Conservation (phyloP, 75 land plant species). For the Ceratopteris richardii region DNA sequence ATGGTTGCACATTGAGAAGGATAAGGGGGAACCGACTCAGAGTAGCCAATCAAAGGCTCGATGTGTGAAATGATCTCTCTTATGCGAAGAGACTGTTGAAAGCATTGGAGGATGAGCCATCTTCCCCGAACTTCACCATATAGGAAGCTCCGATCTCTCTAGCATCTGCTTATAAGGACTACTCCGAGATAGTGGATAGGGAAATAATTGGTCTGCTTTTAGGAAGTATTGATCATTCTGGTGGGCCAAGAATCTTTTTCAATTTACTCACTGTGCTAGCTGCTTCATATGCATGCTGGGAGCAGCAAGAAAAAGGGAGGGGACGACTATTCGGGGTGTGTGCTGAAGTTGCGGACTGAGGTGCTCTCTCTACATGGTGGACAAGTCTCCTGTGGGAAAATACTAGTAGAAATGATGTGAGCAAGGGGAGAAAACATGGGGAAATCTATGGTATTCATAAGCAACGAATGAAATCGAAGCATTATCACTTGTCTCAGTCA, state of each 20-base stretch:
- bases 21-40: no score
- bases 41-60: no score
- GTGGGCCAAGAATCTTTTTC: conserved; percentile 76
- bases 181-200: conserved; percentile 27
- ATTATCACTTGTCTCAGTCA: no score
- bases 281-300: conserved; percentile 95
- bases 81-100: conserved; percentile 82
- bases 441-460: no score
- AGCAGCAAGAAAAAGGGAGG: conserved; percentile 71
- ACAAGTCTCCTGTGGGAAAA: no score
- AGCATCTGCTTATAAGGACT: conserved; percentile 66
- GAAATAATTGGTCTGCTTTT: conserved; percentile 61
- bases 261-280: conserved; percentile 72
- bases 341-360: no score
- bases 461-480: no score
- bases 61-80: conserved; percentile 55
- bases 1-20: no score
- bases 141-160: conserved; percentile 81
- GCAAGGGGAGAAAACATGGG: no score
- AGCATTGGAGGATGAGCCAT: conserved; percentile 69
- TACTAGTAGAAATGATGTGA: no score
- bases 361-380: no score
- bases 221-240: conserved; percentile 55
- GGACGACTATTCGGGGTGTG: no score
- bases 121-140: conserved; percentile 48